phyloP scores from a whole-genome alignment of 2,329 filamentous ascomycete species.

The Sodiomyces alkalinus region DNA sequence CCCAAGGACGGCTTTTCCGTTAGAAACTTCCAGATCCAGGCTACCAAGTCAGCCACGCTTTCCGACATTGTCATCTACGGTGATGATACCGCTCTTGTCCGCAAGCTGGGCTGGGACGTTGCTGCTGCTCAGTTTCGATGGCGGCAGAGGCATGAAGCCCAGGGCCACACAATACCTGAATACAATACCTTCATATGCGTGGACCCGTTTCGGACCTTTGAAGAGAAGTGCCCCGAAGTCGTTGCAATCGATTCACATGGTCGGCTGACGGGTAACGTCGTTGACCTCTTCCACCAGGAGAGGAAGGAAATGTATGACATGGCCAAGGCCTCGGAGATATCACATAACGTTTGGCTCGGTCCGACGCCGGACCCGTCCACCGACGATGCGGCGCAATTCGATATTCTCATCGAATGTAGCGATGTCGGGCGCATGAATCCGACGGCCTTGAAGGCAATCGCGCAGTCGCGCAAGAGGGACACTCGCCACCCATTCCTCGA shows the following conservation, averaged over 20 bases:
- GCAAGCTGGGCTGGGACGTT: conserved; percentile 52
- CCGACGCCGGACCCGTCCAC: conserved; percentile 60
- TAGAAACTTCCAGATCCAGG: conserved; percentile 93
- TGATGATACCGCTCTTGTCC: conserved; percentile 45
- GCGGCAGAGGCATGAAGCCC: conserved; percentile 47
- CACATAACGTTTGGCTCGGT: conserved; percentile 79
- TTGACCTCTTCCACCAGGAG: conserved; percentile 86
- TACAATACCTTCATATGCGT: conserved; percentile 76
- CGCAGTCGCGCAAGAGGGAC: conserved; percentile 32
- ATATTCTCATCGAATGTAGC: conserved; percentile 77
- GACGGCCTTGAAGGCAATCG: conserved; percentile 46
- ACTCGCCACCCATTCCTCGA: conserved; percentile 37
- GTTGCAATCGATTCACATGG: conserved; percentile 63
- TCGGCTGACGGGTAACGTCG: conserved; percentile 55
- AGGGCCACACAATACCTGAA: conserved; percentile 36
- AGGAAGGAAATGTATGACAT: conserved; percentile 85
- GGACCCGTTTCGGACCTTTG: conserved; percentile 54
- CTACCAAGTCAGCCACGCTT: conserved; percentile 70
- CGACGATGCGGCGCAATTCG: conserved; percentile 48
- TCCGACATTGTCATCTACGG: conserved; percentile 92
- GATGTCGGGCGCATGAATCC: conserved; percentile 69
- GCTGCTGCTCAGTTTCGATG: conserved; percentile 64
- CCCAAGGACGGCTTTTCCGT: conserved; percentile 87
- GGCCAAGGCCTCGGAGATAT: conserved; percentile 80
- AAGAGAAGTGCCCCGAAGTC: conserved; percentile 51